Base-by-base conservation (phyloP, 768 basidiomycete species). In the Hygrocybe coccinea region DNA sequence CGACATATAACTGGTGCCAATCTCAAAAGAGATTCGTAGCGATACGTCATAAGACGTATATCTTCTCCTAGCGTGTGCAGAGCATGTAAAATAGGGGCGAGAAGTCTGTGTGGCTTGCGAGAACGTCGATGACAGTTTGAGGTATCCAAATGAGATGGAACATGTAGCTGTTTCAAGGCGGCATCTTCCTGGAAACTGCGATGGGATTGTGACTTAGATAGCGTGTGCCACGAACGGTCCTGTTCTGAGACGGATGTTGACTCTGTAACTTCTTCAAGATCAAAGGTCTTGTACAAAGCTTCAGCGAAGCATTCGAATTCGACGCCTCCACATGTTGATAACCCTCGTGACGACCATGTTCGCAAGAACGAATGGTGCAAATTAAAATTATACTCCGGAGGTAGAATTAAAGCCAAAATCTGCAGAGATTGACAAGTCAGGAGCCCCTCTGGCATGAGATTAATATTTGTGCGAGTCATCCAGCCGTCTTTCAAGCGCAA, bases 41-140 rank as follows among this genome's bases (percentile, higher is more conserved):
- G 74, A 56, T 81, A 73, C 11, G 81, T 69, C n/a, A 76, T 71
- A 2, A 90, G 72, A 14, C 85, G 79, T 33, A 86, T 67, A 55
- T 86, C 80, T 64, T 89, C 91, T 0, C 79, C 92, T 2, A 95
- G 76, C 43, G 85, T 80, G 65, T 97, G 94, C 1, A 98, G 69
- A 0, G 84, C 87, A 56, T 85, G 82, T 11, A 95, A 72, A 24
- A 87, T 74, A 1, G 81, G 80, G 0, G 81, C 81, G 14, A 86
- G 71, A 14, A 80, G 67, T 19, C 68, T 67, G 49, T 81, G 78
- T 11, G 79, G 76, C 53, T 57, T 64, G 2, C 60, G 62, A 46
- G 55, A 60, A 49, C 57, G 65, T 24, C 58, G 60, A 21, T 65
- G 50, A 29, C 66, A 57, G 29, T 41, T 58, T 43, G 60, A 65